Conservation (phyloP, 768 basidiomycete genomes). For the Termitomyces eurrhizus region DNA sequence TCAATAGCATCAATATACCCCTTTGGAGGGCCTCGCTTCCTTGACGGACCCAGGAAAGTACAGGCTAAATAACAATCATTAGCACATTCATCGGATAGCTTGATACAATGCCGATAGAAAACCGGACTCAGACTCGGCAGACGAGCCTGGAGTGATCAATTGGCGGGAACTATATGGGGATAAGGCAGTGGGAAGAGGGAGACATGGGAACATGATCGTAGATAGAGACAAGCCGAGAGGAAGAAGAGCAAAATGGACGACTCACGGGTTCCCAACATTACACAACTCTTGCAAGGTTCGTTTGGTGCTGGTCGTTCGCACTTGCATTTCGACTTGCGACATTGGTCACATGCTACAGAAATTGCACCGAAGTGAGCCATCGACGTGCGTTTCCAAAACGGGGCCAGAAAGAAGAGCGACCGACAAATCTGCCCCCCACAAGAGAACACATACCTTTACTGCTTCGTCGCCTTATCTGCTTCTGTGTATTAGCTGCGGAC, state of each 20-base stretch:
- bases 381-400: conserved; percentile 1
- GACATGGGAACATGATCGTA: background rate
- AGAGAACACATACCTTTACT: conserved; percentile 57
- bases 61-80: conserved; percentile 43
- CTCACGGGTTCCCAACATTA: conserved; percentile 67
- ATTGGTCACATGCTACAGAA: conserved; percentile 75
- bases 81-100: conserved; percentile 5
- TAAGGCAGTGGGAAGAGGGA: background rate
- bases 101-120: conserved; percentile 4
- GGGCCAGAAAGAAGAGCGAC: background rate
- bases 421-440: background rate
- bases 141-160: background rate
- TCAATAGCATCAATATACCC: conserved; percentile 96
- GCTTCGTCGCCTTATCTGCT: conserved; percentile 64
- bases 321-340: conserved; percentile 87
- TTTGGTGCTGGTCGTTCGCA: conserved; percentile 64
- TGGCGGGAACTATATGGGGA: conserved; percentile 7
- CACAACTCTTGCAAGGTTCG: conserved; percentile 74
- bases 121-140: conserved; percentile 1
- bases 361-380: conserved; percentile 13
- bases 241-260: conserved; percentile 10
- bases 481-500: conserved; percentile 27
- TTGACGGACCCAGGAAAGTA: conserved; percentile 75
- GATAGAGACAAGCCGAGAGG: conserved; percentile 12
- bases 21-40: conserved; percentile 86